phyloP scores from a whole-genome alignment of 371 early-diverging fungal species.

The Neoconidiobolus thromboides region DNA sequence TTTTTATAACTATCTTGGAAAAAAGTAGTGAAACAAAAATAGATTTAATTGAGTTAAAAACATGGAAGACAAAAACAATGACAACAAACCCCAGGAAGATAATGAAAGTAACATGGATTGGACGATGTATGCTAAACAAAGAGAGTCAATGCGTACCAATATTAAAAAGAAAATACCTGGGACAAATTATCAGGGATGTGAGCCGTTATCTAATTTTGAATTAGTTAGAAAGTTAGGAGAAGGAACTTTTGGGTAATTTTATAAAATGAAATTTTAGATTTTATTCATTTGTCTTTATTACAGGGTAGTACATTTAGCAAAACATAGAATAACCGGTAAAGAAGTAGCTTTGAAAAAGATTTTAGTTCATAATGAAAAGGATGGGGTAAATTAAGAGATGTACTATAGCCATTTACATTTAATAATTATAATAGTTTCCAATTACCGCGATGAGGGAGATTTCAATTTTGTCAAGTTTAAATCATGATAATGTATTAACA shows the following conservation, averaged over 20 bases:
- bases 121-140: too few species aligned
- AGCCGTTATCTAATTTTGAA: neutral
- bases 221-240: slow-evolving; percentile 54
- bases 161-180: too few species aligned
- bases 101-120: too few species aligned
- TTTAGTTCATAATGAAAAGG: slow-evolving; percentile 77
- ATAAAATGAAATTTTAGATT: neutral
- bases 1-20: too few species aligned
- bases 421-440: slow-evolving; percentile 40
- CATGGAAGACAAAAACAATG: too few species aligned
- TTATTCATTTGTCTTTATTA: too few species aligned
- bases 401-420: neutral
- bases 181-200: too few species aligned
- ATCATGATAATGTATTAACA: slow-evolving; percentile 71
- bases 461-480: slow-evolving; percentile 61
- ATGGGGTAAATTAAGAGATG: slow-evolving; percentile 37
- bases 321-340: slow-evolving; percentile 40
- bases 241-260: slow-evolving; percentile 81
- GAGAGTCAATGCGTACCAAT: too few species aligned
- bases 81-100: too few species aligned
- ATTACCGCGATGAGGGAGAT: slow-evolving; percentile 94
- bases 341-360: slow-evolving; percentile 80
- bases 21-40: too few species aligned
- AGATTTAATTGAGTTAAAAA: too few species aligned
- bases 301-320: too few species aligned